Evolutionary conservation across 768 basidiomycete genomes (phyloP).

Genomic region (Macrolepiota albuminosa): DNA sequence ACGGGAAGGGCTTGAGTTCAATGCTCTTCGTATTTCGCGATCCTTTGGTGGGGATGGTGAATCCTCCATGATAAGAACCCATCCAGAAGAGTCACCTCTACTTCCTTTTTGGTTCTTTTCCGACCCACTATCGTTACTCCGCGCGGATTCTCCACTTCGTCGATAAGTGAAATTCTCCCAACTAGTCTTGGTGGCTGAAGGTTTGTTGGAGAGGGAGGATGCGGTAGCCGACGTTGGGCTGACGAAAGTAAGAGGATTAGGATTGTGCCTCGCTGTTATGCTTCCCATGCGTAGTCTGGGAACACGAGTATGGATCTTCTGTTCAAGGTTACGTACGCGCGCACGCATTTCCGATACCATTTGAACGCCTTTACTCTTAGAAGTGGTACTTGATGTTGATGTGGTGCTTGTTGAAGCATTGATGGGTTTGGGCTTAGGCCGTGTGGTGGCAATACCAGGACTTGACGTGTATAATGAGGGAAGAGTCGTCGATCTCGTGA

Average conservation of each 20-base stretch:
- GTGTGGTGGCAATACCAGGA: constrained; percentile 41
- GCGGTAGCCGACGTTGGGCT: constrained; percentile 23
- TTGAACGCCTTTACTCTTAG: constrained; percentile 80
- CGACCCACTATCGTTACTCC: constrained; percentile 39
- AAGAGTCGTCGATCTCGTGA: constrained; percentile 55
- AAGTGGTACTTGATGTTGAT: constrained; percentile 42
- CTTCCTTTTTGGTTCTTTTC: constrained; percentile 44
- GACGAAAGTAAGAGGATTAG: constrained; percentile 31
- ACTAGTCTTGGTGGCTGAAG: constrained; percentile 38
- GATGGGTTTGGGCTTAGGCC: constrained; percentile 33
- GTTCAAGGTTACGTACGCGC: constrained; percentile 74
- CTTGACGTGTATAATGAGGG: constrained; percentile 46
- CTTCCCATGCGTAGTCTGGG: constrained; percentile 82
- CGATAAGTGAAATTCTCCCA: constrained; percentile 37
- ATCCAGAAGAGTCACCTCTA: constrained; percentile 64
- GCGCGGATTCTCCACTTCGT: constrained; percentile 40
- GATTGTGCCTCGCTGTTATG: constrained; percentile 50
- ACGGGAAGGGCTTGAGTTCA: constrained; percentile 45
- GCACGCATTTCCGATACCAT: constrained; percentile 94
- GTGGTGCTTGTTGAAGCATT: constrained; percentile 35
- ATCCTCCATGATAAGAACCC: constrained; percentile 90
- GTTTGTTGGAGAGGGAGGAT: constrained; percentile 32
- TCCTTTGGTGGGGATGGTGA: constrained; percentile 66
- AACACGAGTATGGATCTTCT: constrained; percentile 84
- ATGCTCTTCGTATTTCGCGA: constrained; percentile 53